phyloP scores from a whole-genome alignment of 768 basidiomycete species.

The Hypsizygus marmoreus region DNA sequence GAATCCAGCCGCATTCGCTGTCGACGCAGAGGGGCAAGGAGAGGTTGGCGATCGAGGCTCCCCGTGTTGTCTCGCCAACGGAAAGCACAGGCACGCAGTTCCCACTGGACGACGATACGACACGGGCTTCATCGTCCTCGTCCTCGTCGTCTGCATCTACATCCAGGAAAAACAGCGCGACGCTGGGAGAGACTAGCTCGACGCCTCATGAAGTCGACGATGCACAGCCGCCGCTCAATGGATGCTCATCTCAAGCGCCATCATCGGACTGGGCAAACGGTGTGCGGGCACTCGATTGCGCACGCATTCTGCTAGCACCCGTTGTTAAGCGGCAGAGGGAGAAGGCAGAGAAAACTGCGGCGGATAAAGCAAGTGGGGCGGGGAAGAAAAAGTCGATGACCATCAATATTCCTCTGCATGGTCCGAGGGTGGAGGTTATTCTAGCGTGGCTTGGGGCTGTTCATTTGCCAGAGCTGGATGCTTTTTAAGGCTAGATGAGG shows the following conservation, averaged over 20 bases:
- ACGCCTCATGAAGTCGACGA: constrained; percentile 21
- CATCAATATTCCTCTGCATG: constrained; percentile 83
- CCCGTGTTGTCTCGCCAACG: constrained; percentile 27
- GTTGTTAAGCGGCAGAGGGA: constrained; percentile 65
- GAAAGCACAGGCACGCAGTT: too few relatives aligned
- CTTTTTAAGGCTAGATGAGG: too few relatives aligned
- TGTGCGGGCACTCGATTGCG: constrained; percentile 61
- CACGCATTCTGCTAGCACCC: constrained; percentile 73
- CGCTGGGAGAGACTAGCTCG: constrained; percentile 20
- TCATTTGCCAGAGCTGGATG: constrained; percentile 74
- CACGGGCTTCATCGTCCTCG: constrained; percentile 14
- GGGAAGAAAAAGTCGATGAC: constrained; percentile 61
- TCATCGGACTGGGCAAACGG: constrained; percentile 37
- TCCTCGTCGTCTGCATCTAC: constrained; percentile 20
- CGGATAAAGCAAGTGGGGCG: constrained; percentile 47
- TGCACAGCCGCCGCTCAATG: neutral
- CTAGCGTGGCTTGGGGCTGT: constrained; percentile 86
- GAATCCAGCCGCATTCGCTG: constrained; percentile 59
- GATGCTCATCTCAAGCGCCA: constrained; percentile 10
- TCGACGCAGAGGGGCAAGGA: constrained; percentile 37
- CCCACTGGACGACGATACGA: constrained; percentile 16
- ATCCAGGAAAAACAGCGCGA: constrained; percentile 27
- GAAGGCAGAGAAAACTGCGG: constrained; percentile 51
- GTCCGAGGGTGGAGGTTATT: constrained; percentile 82
- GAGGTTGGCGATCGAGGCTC: constrained; percentile 47